Evolutionary conservation across 257 asterid species (phyloP), one percentile per base, ranked within the genome.

Genomic region (Orobanche coerulescens): DNA sequence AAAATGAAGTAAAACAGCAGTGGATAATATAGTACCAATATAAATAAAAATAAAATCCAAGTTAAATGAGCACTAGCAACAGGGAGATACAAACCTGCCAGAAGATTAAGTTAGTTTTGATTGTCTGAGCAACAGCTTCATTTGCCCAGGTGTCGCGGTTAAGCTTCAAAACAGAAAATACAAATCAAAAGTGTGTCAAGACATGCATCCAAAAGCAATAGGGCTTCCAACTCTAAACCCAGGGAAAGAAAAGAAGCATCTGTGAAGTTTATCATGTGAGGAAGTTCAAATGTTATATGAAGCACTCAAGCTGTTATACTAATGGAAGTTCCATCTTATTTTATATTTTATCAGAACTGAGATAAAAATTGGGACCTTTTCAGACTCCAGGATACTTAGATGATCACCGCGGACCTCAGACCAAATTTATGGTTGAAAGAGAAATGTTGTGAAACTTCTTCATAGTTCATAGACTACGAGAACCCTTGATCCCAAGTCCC

Each of bases 71-170:
- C 36, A 54, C 24, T 58, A 49, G 62, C 26, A 72, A 42, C 49
- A 75, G 22, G 49, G 36, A 15, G 73, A 40, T 13, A 39, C 85
- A 46, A 65, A 89, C 99, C 97, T 86, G 99, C 99, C 99, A 93
- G 81, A 93, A 93, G 79, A 93, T 61, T 75, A 89, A 93, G 78
- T 93, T 83, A 14, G 81, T 83, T 71, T 82, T 93, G 74, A 93
- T 86, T 66, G 99, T 93, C 68, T 89, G 97, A 70, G 94, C 88
- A 78, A 86, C 96, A 73, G 97, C 95, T 63, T 93, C 99, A 75
- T 89, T 85, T 64, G 82, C 99, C 99, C 99, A 93, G 19, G 96
- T 89, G 76, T 93, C 97, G 14, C 99, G 96, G 73, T 93, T 93
- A 47, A 93, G 96, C 99, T 92, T 73, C 81, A 82, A 53, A 74